Percentiles rank a stretch among this genome's conserved stretches.
Evolutionary conservation across 1,284 basidiomycete genomes (phyloP).

Genomic region (Takashimella koratensis): DNA sequence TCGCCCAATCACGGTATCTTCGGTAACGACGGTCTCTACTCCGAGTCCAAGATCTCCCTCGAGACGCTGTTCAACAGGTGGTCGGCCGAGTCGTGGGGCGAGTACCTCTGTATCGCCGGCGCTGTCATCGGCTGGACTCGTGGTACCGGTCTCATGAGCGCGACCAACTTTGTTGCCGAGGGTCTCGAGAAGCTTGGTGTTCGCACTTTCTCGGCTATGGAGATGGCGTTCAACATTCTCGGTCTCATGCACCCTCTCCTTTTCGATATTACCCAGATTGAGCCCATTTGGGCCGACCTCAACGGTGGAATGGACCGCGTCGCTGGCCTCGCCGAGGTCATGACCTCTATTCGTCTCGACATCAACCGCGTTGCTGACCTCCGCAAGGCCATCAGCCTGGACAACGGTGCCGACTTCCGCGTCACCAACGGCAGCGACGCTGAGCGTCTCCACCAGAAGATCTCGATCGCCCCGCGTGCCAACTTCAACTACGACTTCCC

Average conservation of each 20-base stretch:
- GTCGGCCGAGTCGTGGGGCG: slow-evolving; percentile 98
- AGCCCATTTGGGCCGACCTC: slow-evolving; percentile 97
- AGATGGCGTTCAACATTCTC: slow-evolving; percentile 99
- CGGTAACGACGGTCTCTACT: slow-evolving; percentile 96
- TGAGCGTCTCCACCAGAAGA: slow-evolving; percentile 87
- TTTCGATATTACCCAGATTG: slow-evolving; percentile 99
- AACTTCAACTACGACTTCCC: slow-evolving; percentile 98
- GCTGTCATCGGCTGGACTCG: slow-evolving; percentile 99
- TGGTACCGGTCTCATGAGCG: slow-evolving; percentile 96
- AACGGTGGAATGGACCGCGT: slow-evolving; percentile 97
- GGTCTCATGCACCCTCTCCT: slow-evolving; percentile 98
- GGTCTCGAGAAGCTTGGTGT: slow-evolving; percentile 91
- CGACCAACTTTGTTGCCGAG: slow-evolving; percentile 91
- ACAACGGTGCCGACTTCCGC: slow-evolving; percentile 94
- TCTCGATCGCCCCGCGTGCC: slow-evolving; percentile 89
- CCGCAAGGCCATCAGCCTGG: slow-evolving; percentile 85
- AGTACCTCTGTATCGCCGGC: slow-evolving; percentile 95
- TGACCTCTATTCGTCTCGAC: slow-evolving; percentile 73
- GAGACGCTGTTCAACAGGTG: slow-evolving; percentile 98
- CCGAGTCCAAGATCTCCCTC: slow-evolving; percentile 96
- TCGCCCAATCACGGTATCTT: slow-evolving; percentile 98
- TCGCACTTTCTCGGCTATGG: slow-evolving; percentile 96
- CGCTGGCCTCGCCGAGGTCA: slow-evolving; percentile 89
- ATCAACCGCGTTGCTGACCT: slow-evolving; percentile 79
- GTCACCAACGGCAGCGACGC: slow-evolving; percentile 85